These are phyloP conservation scores for Pelomyxa schiedti DNA, from an alignment of 78 protist genomes.

Conservation along the genomic window DNA sequence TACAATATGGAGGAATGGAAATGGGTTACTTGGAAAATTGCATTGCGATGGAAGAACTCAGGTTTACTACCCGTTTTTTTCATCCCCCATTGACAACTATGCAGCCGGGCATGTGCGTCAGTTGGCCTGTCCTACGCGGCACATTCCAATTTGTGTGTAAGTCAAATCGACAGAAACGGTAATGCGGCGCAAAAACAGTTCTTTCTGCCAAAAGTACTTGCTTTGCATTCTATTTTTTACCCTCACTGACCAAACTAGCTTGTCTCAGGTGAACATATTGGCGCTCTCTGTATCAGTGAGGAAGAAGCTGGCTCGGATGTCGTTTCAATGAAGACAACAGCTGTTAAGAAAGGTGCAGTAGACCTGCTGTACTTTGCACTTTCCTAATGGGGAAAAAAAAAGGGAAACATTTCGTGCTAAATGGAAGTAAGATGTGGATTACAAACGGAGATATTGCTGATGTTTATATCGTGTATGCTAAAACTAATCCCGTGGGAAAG, in stretches of 20 bases:
- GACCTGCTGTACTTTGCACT: neutral
- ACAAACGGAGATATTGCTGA: slow-evolving; percentile 84
- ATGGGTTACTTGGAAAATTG: slow-evolving; percentile 64
- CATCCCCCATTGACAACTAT: too few relatives aligned
- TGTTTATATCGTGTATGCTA: slow-evolving; percentile 77
- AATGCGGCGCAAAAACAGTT: slow-evolving; percentile 67
- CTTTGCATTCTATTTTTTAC: neutral
- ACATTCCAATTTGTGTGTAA: slow-evolving; percentile 82
- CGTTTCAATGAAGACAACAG: slow-evolving; percentile 66
- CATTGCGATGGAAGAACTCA: slow-evolving; percentile 72
- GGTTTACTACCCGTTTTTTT: too few relatives aligned
- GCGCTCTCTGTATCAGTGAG: slow-evolving; percentile 90
- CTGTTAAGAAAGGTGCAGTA: slow-evolving; percentile 45
- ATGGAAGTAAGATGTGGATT: slow-evolving; percentile 81
- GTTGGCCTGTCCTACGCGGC: slow-evolving; percentile 86
- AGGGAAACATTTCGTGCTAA: slow-evolving; percentile 48
- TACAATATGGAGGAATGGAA: slow-evolving; percentile 59
- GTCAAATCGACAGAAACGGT: slow-evolving; percentile 79
- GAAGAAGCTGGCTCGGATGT: slow-evolving; percentile 90
- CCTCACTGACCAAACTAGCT: too few relatives aligned
- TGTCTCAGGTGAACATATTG: slow-evolving; percentile 82
- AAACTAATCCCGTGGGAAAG: slow-evolving; percentile 54
- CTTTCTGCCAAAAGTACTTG: slow-evolving; percentile 17
- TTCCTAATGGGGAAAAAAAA: neutral
- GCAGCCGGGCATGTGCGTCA: slow-evolving; percentile 61